Percentiles rank a stretch among this genome's conserved stretches.
Conservation (phyloP, 495 filamentous ascomycete species). For the Bathelium albidoporum region DNA sequence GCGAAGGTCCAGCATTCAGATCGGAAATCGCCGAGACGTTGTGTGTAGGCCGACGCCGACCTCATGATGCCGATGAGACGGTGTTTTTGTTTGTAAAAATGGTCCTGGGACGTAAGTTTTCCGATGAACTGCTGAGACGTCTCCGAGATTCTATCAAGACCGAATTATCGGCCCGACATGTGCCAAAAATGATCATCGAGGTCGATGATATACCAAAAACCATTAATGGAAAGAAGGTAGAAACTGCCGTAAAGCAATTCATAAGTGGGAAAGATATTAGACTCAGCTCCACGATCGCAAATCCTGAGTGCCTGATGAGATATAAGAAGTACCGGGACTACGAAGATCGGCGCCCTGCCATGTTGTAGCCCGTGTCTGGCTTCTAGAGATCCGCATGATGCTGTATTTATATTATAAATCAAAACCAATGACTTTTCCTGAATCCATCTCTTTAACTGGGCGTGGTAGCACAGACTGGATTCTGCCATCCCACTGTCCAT, state of each 20-base stretch:
- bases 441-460: slow-evolving; percentile 16
- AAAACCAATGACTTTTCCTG: slow-evolving; percentile 64
- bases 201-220: slow-evolving; percentile 72
- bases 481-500: slow-evolving; percentile 59
- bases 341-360: neutral
- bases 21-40: slow-evolving; percentile 47
- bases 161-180: slow-evolving; percentile 60
- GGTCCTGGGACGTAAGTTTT: slow-evolving; percentile 47
- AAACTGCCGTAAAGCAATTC: slow-evolving; percentile 75
- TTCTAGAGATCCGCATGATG: slow-evolving; percentile 61
- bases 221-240: slow-evolving; percentile 78
- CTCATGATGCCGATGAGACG: slow-evolving; percentile 57
- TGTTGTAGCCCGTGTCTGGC: neutral
- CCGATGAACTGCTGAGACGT: slow-evolving; percentile 42
- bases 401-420: slow-evolving; percentile 64
- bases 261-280: slow-evolving; percentile 64
- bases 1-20: slow-evolving; percentile 42
- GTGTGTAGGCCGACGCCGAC: slow-evolving; percentile 67
- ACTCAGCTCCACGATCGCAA: slow-evolving; percentile 63
- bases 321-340: neutral
- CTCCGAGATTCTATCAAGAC: slow-evolving; percentile 51
- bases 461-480: slow-evolving; percentile 36
- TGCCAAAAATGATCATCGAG: slow-evolving; percentile 67
- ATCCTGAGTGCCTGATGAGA: slow-evolving; percentile 46
- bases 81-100: slow-evolving; percentile 70